Conservation (phyloP, 768 basidiomycete genomes). For the Psilocybe subaeruginosa region DNA sequence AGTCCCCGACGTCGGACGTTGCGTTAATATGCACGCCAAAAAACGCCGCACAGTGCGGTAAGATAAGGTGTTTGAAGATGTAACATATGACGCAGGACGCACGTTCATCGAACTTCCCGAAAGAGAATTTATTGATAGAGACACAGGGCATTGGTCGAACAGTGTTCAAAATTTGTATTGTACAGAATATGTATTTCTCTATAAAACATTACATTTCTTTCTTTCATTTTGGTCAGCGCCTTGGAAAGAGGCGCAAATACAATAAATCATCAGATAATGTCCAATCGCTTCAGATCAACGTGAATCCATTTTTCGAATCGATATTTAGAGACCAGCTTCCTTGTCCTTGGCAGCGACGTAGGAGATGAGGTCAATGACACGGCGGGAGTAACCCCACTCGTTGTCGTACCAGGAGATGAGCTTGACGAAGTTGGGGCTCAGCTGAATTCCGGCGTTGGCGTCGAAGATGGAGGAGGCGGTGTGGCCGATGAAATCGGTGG, state of each 20-base stretch:
- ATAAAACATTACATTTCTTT: constrained; percentile 16
- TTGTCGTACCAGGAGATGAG: constrained; percentile 96
- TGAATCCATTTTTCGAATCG: neutral
- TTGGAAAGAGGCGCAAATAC: neutral
- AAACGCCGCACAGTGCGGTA: neutral
- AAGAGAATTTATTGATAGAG: neutral
- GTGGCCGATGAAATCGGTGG: constrained; percentile 89
- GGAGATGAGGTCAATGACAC: constrained; percentile 88
- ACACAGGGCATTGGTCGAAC: neutral
- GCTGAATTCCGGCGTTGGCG: constrained; percentile 88
- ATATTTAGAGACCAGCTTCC: constrained; percentile 29
- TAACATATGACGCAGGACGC: neutral
- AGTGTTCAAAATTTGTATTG: neutral
- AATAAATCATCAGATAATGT: neutral
- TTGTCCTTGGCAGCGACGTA: constrained; percentile 79
- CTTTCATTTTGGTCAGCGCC: neutral
- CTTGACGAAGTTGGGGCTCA: constrained; percentile 95
- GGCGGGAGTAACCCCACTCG: constrained; percentile 92
- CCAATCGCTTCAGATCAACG: neutral
- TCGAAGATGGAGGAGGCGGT: constrained; percentile 89
- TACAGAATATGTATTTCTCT: constrained; percentile 10
- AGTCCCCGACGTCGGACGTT: too few species aligned
- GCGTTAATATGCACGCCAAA: neutral
- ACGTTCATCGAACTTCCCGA: neutral
- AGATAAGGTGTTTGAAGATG: neutral